These are phyloP conservation scores for Sporothrix brasiliensis DNA, from an alignment of 2,329 filamentous ascomycete species.

Conservation along the genomic window DNA sequence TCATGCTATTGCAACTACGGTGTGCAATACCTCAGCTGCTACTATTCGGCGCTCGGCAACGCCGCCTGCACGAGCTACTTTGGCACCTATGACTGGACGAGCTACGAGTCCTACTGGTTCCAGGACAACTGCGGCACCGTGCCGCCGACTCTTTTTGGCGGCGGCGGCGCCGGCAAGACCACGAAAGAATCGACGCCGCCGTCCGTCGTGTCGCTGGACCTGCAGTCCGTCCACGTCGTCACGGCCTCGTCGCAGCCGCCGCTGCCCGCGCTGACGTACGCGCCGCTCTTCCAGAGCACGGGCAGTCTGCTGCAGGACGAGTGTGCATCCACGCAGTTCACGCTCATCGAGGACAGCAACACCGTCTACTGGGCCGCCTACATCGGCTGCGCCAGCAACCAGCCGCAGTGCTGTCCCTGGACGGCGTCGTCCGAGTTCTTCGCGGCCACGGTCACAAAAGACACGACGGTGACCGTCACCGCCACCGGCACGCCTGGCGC, in stretches of 20 bases:
- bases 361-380: conserved; percentile 40
- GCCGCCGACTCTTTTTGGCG: conserved; percentile 29
- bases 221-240: conserved; percentile 37
- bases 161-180: conserved; percentile 32
- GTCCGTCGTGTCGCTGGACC: conserved; percentile 36
- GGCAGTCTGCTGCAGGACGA: conserved; percentile 38
- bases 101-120: conserved; percentile 36
- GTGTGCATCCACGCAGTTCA: conserved; percentile 39
- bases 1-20: conserved; percentile 39
- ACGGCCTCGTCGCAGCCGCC: conserved; percentile 26
- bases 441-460: conserved; percentile 26
- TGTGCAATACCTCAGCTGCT: conserved; percentile 38
- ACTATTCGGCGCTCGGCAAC: conserved; percentile 31
- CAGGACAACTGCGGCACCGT: conserved; percentile 35
- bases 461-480: conserved; percentile 31
- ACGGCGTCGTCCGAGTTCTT: conserved; percentile 33
- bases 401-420: conserved; percentile 41
- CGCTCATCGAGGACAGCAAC: conserved; percentile 38
- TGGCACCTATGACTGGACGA: conserved; percentile 32
- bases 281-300: conserved; percentile 35
- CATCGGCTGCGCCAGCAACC: conserved; percentile 39
- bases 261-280: conserved; percentile 24
- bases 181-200: conserved; percentile 28
- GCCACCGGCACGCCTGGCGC: conserved; percentile 18
- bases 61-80: conserved; percentile 33